Base-by-base conservation (phyloP, 129 eudicot genomes). In the Arctium lappa region DNA sequence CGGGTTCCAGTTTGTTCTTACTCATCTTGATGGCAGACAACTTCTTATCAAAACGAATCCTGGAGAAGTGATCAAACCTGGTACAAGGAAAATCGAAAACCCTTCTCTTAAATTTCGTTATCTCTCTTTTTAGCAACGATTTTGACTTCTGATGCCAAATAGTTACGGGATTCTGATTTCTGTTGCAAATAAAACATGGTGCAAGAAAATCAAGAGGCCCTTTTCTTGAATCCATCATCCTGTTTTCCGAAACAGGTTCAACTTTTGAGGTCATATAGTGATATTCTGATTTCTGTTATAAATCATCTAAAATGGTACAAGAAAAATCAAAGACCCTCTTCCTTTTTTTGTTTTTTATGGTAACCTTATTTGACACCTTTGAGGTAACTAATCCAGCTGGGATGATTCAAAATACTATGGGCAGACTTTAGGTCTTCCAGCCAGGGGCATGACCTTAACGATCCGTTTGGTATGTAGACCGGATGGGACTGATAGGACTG, bases 21-120 rank as follows among this genome's bases (percentile, higher is more conserved):
- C 94, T 80, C 97, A 92, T 82, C 94, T 92, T 53, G 97, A 92
- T 84, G 92, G 91, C 63, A 84, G 97, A 53, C 89, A 84, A 85
- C 94, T 92, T 18, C 90, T 88, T 42, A 75, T 92, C 62, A 92
- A 92, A 82, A 88, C 97, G 4, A 86, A 90, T 65, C 94, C 93
- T 50, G 94, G 94, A 60, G 93, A 92, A 81, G 88, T 92, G 83
- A 84, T 92, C n/a, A 92, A 90, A 87, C 93, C 94, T 70, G 97
- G 97, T 90, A 92, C 13, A 75, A 50, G 6, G 32, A 69, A 10
- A 10, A 34, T 30, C 0, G 46, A 29, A 16, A 29, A 60, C 50
- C 53, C 34, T 32, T 68, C 18, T 69, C 30, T 32, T 31, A 29
- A 38, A 8, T 8, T n/a, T 62, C 56, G 12, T 63, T 44, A 10